Conservation (phyloP, 768 basidiomycete genomes). For the Neoboletus brunneissimus region DNA sequence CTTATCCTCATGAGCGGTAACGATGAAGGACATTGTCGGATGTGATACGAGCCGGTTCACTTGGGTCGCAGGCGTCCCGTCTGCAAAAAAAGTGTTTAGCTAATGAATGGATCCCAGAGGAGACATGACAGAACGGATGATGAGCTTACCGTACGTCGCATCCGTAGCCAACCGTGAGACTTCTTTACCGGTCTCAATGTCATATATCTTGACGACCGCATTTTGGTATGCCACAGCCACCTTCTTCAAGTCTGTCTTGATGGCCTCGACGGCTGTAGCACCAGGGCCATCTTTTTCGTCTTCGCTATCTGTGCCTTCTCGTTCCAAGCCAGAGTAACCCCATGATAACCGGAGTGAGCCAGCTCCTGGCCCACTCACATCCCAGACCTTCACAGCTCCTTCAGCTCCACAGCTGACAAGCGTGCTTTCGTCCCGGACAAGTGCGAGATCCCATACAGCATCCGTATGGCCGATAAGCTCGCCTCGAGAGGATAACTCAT, state of each 20-base stretch:
- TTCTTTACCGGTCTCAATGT: slow-evolving; percentile 86
- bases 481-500: slow-evolving; percentile 71
- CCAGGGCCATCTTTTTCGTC: slow-evolving; percentile 51
- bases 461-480: slow-evolving; percentile 92
- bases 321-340: slow-evolving; percentile 71
- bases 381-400: slow-evolving; percentile 92
- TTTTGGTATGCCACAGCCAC: slow-evolving; percentile 91
- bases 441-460: slow-evolving; percentile 92
- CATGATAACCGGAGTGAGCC: slow-evolving; percentile 68
- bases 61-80: slow-evolving; percentile 73
- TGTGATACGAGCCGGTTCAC: slow-evolving; percentile 87
- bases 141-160: slow-evolving; percentile 50
- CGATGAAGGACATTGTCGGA: slow-evolving; percentile 83
- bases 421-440: slow-evolving; percentile 77
- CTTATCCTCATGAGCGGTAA: slow-evolving; percentile 93
- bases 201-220: slow-evolving; percentile 85
- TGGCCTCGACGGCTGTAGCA: slow-evolving; percentile 80
- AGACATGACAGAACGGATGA: background rate
- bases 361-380: slow-evolving; percentile 67
- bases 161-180: slow-evolving; percentile 58
- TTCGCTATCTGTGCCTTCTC: slow-evolving; percentile 35
- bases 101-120: background rate
- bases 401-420: slow-evolving; percentile 91
- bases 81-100: slow-evolving; percentile 35
- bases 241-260: slow-evolving; percentile 79